Base-by-base conservation (phyloP, 345 rosid genomes). In the Pistacia integerrima region DNA sequence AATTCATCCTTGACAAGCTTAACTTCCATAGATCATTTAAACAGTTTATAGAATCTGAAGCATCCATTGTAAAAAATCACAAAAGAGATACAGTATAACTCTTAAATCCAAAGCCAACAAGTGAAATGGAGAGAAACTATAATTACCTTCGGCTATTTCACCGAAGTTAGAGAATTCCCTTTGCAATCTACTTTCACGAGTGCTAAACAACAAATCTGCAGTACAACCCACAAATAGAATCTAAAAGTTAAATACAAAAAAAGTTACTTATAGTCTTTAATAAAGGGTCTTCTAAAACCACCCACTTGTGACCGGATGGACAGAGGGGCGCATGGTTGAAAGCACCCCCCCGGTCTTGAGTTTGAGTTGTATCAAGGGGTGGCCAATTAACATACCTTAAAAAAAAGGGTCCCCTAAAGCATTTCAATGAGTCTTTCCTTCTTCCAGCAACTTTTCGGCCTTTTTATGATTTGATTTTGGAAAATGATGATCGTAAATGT, bases 81-180 rank as follows among this genome's bases (percentile, higher is more conserved):
- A 46, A 30, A 30, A 30, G 33, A 30, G 33, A 30, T 30, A 30
- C 33, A 61, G 41, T 3, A 64, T 64, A 54, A 35, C 7, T 4
- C 62, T 28, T 20, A 30, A 10, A 58, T 16, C 10, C 33, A 72
- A 69, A 6, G 46, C 28, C 64, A 69, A 63, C n/a, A 25, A 77
- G 14, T 41, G 9, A 41, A 41, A 41, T 68, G 13, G 48, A n/a
- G 46, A 38, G 28, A 55, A 10, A 36, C 22, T 22, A 33, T 64
- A 30, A 63, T 67, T 76, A 87, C 97, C 97, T 90, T 92, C 91
- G 76, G 94, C 97, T 74, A 92, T 85, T 79, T 91, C 86, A 3
- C 98, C 98, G 77, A 94, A 94, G 62, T 75, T 82, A 2, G 94
- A 91, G 77, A 94, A 92, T 69, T 91, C 92, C 82, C 81, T 78